Evolutionary conservation across 495 filamentous ascomycete genomes (phyloP).

Genomic region (Amorphotheca resinae): DNA sequence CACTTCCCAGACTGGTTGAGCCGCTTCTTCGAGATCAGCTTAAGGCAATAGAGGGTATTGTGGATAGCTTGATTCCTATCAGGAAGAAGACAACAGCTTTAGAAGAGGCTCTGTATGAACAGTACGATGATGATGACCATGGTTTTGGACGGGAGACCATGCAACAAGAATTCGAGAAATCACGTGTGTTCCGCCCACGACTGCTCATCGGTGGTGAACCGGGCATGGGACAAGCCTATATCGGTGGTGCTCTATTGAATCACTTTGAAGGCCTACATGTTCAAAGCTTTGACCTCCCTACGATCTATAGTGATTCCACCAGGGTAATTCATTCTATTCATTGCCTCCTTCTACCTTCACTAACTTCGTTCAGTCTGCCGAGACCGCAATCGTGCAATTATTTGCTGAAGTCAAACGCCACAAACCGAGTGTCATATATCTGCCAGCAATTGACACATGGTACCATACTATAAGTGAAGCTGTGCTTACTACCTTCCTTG

Average conservation of each 20-base stretch:
- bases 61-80: slow-evolving; percentile 74
- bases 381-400: slow-evolving; percentile 76
- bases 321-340: slow-evolving; percentile 27
- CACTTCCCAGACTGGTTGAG: slow-evolving; percentile 65
- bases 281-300: slow-evolving; percentile 86
- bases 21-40: slow-evolving; percentile 69
- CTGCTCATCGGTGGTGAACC: slow-evolving; percentile 62
- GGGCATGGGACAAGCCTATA: slow-evolving; percentile 91
- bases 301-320: slow-evolving; percentile 49
- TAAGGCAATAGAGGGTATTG: slow-evolving; percentile 43
- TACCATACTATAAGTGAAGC: slow-evolving; percentile 52
- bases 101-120: slow-evolving; percentile 89
- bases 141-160: slow-evolving; percentile 77
- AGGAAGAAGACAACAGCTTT: slow-evolving; percentile 75
- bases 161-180: slow-evolving; percentile 80
- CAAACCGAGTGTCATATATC: slow-evolving; percentile 91
- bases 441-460: slow-evolving; percentile 84
- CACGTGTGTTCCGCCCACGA: slow-evolving; percentile 79
- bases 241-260: slow-evolving; percentile 75
- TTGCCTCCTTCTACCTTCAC: neutral
- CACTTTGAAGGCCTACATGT: slow-evolving; percentile 89
- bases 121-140: slow-evolving; percentile 57
- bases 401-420: slow-evolving; percentile 88
- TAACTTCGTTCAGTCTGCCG: slow-evolving; percentile 43
- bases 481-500: slow-evolving; percentile 65